Evolutionary conservation across 306 rosid genomes (phyloP), one percentile per base, ranked within the genome.

Genomic region (Glycyrrhiza uralensis): DNA sequence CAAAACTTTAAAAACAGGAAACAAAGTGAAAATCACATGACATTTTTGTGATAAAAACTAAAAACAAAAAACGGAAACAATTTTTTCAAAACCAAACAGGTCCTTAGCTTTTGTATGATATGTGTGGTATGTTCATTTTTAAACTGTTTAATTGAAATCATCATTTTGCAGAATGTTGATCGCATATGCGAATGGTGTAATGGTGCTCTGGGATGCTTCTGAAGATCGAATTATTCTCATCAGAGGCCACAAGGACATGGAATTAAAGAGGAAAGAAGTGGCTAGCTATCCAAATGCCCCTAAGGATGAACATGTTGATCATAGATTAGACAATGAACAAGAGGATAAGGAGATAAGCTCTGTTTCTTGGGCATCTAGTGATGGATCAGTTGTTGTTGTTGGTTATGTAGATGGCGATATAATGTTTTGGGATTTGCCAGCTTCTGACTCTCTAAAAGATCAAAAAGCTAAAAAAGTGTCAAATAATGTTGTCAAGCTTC

Each of bases 321-420:
- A 80, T 78, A 72, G 57, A 69, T 46, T 81, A 69, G 86, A 77
- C 9, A 59, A 78, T 38, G 70, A 84, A 77, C 79, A 80, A 68
- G 77, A 79, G 80, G 90, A 85, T 51, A 93, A 93, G 78, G 98
- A 90, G 80, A 90, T 90, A 78, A 82, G 93, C 82, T 77, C 88
- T 75, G 81, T 93, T 75, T 93, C 96, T 76, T 90, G 96, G 98
- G 96, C 82, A 76, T 84, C 93, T 77, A 80, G 80, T 78, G 78
- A 81, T 77, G 98, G 98, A 68, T 88, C 89, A 23, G 63, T 87
- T 67, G 79, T 88, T 62, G 93, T 85, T 14, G 93, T 88, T 76
- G 96, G 98, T 76, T 93, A 93, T 29, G 81, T 90, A 64, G 96
- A 93, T 76, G 98, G 96, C 79, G 98, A 90, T 84, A 88, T 93